Base-by-base conservation (phyloP, 2,329 filamentous ascomycete genomes). In the Paraphaeosphaeria sporulosa region DNA sequence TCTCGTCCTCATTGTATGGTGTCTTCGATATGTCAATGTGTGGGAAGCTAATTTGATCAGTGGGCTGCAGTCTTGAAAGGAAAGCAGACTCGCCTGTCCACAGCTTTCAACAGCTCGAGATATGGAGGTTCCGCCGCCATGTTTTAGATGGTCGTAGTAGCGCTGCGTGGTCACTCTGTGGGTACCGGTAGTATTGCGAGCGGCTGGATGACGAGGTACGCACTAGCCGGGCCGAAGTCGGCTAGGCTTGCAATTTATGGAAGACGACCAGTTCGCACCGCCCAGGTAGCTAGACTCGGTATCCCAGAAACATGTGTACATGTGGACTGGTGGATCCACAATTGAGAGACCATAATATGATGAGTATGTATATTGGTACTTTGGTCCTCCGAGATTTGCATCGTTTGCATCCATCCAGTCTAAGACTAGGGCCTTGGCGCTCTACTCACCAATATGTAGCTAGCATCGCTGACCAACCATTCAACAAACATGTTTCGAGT, bases 11-110 rank as follows among this genome's bases (percentile, higher is more conserved):
- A 10, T 23, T 21, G 36, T 57, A 57, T 13, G 53, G 56, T 47
- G 56, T 54, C 23, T 36, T 52, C 13, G 56, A 50, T 19, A 58
- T 53, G 49, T 58, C 49, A 32, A 58, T 53, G 32, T 58, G 25
- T 10, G 49, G 56, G 17, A 58, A 58, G 34, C 56, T 58, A 30
- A 40, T 27, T 15, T 19, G 23, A 32, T 58, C 23, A 58, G 48
- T 48, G 38, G 9, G 17, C n/a, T 25, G 9, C 21, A 30, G 13
- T 9, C 7, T 9, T 7, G 17, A 34, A 8, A 4, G 13, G 6
- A 9, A 12, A 3, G 21, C 40, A 36, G 19, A 40, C 56, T 38
- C 19, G 19, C 52, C 42, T 58, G n/a, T 58, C 56, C 10, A 58
- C 56, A 34, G 49, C 42, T 30, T 58, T 32, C 13, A 58, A 8